Conservation (phyloP, 73 alveolate species). For the Diophrys sp. region DNA sequence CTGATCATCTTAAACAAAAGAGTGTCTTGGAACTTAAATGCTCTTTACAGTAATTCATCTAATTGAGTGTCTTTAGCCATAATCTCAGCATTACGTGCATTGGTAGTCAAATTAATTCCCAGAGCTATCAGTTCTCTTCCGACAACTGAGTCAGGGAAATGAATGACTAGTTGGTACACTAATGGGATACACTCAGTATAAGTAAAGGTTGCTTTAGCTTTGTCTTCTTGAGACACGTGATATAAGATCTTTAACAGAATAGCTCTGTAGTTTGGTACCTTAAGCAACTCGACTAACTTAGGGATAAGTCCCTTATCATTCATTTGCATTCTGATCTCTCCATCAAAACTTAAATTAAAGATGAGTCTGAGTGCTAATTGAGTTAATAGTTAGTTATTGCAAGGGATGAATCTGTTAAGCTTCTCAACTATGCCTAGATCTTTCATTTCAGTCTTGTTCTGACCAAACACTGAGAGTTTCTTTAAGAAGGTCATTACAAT, state of each 20-base stretch:
- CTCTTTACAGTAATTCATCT: constrained; percentile 88
- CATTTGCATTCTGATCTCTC: constrained; percentile 78
- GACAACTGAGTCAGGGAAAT: constrained; percentile 94
- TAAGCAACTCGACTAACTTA: constrained; percentile 82
- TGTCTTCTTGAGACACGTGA: constrained; percentile 90
- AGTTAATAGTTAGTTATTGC: constrained; percentile 77
- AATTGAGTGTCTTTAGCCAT: constrained; percentile 91
- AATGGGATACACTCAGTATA: constrained; percentile 94
- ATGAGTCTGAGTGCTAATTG: constrained; percentile 77
- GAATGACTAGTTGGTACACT: constrained; percentile 85
- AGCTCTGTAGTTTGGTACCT: constrained; percentile 92
- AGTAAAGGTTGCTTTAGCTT: constrained; percentile 90
- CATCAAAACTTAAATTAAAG: constrained; percentile 91
- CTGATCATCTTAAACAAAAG: constrained; percentile 88
- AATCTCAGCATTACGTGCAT: constrained; percentile 92
- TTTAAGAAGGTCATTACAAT: constrained; percentile 89
- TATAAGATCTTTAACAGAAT: constrained; percentile 81
- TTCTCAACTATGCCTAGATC: constrained; percentile 83
- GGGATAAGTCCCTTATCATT: constrained; percentile 88
- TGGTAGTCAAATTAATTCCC: constrained; percentile 89
- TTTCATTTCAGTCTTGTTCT: constrained; percentile 89
- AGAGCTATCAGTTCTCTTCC: constrained; percentile 95
- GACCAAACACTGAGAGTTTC: constrained; percentile 89
- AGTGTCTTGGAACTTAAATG: constrained; percentile 83
- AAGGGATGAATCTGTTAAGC: constrained; percentile 82